phyloP scores from a whole-genome alignment of 2,329 filamentous ascomycete genomes.

The Arthrobotrys entomopaga region DNA sequence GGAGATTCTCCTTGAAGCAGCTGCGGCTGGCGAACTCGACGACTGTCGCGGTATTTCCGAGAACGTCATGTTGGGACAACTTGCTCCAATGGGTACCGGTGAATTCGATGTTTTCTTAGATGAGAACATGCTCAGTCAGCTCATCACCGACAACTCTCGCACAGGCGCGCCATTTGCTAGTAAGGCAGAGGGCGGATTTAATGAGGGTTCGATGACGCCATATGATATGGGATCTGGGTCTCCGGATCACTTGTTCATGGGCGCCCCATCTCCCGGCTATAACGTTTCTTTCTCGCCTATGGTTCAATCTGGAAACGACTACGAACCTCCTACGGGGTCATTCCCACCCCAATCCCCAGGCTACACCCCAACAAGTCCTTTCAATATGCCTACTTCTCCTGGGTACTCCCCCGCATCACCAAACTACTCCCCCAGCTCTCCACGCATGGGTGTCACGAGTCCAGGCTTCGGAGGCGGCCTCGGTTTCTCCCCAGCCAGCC shows the following conservation, averaged over 20 bases:
- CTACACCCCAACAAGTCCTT: constrained; percentile 77
- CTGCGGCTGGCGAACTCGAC: constrained; percentile 91
- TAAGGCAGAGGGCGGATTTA: constrained; percentile 66
- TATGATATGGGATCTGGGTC: constrained; percentile 80
- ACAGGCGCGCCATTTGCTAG: constrained; percentile 75
- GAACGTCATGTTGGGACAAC: constrained; percentile 97
- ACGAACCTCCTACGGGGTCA: constrained; percentile 69
- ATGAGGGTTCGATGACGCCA: constrained; percentile 86
- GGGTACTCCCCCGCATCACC: constrained; percentile 71
- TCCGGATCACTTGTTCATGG: constrained; percentile 70
- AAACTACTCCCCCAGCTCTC: constrained; percentile 79
- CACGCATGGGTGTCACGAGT: constrained; percentile 70
- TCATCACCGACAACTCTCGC: constrained; percentile 89
- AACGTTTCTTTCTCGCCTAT: constrained; percentile 79
- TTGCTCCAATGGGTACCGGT: constrained; percentile 96
- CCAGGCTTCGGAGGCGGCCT: constrained; percentile 67
- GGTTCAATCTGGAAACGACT: constrained; percentile 72
- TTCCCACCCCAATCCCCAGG: constrained; percentile 71
- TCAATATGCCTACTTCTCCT: constrained; percentile 77
- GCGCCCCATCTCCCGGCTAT: constrained; percentile 79
- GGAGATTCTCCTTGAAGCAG: constrained; percentile 95
- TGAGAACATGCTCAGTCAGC: constrained; percentile 92
- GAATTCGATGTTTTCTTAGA: constrained; percentile 95
- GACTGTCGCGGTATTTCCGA: constrained; percentile 98
- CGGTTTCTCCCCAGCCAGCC: constrained; percentile 68